These are phyloP conservation scores for Phaeosphaeria sp. DNA, from an alignment of 2,329 filamentous ascomycete species.

Conservation along the genomic window DNA sequence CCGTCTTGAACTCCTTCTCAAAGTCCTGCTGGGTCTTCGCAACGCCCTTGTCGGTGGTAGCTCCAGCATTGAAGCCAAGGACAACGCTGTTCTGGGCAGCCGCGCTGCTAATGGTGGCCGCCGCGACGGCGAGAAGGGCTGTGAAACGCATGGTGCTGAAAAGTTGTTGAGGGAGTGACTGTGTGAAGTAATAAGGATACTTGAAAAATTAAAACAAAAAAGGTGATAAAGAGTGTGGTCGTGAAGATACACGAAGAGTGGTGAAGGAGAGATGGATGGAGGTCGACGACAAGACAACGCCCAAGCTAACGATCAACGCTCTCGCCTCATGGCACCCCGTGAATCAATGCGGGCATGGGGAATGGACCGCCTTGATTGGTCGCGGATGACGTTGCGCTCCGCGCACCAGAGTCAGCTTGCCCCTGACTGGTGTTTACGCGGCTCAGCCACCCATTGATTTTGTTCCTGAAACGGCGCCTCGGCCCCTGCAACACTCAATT, in stretches of 20 bases:
- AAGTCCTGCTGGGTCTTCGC: conserved; percentile 70
- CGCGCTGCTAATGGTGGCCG: conserved; percentile 26
- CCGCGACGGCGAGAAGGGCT: conserved; percentile 28
- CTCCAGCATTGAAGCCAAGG: conserved; percentile 45
- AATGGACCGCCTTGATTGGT: not conserved
- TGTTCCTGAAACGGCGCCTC: conserved; percentile 3
- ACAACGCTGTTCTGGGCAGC: conserved; percentile 31
- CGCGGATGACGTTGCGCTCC: not conserved
- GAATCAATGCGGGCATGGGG: conserved; percentile 5
- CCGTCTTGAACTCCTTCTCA: conserved; percentile 71
- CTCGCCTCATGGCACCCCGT: not conserved
- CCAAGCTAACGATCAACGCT: not conserved
- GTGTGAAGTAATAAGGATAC: not conserved
- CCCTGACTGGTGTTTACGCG: conserved; percentile 1
- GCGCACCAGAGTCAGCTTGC: not conserved
- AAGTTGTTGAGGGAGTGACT: conserved; percentile 18
- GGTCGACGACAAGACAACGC: not conserved
- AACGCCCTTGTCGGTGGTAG: conserved; percentile 33
- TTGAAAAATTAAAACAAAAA: conserved; percentile 5
- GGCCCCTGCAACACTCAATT: not conserved
- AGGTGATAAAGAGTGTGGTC: conserved; percentile 3
- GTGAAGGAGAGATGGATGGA: not conserved
- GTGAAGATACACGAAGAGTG: conserved; percentile 1
- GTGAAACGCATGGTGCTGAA: conserved; percentile 27
- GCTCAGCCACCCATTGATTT: conserved; percentile 4